Conservation (phyloP, 192 early-diverging fungal genomes). For the Gigaspora rosea region DNA sequence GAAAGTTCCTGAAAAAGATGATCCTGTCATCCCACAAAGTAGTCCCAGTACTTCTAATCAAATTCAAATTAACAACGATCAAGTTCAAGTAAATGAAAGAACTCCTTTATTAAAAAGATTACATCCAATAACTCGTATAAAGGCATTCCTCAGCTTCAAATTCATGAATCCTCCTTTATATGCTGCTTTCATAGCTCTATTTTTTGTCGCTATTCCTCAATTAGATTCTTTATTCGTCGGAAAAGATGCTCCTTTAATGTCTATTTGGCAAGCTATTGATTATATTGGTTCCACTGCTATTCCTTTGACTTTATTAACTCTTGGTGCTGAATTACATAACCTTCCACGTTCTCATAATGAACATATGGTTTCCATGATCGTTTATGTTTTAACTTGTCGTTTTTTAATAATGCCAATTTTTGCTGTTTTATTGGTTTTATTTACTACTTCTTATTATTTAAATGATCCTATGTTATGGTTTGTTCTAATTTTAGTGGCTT, state of each 20-base stretch:
- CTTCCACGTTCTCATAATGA: slow-evolving; percentile 23
- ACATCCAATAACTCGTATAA: no score
- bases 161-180: slow-evolving; percentile 33
- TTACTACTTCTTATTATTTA: background rate
- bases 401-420: slow-evolving; percentile 30
- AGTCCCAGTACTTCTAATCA: no score
- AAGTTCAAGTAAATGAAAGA: no score
- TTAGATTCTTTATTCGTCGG: slow-evolving; percentile 26
- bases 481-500: slow-evolving; percentile 26
- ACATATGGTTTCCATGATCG: slow-evolving; percentile 10
- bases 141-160: background rate
- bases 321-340: slow-evolving; percentile 33
- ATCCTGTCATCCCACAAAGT: no score
- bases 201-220: slow-evolving; percentile 16
- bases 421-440: slow-evolving; percentile 1
- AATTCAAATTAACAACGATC: no score
- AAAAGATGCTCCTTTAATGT: background rate
- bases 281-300: slow-evolving; percentile 16
- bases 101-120: no score
- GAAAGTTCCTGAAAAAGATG: background rate
- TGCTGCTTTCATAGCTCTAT: slow-evolving; percentile 16
- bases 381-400: background rate
- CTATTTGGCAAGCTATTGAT: slow-evolving; percentile 3
- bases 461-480: slow-evolving; percentile 33
- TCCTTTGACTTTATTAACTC: slow-evolving; percentile 29